Percentiles rank a stretch among this genome's conserved stretches.
Conservation (phyloP, 371 early-diverging fungal genomes). For the Encephalitozoon hellem region DNA sequence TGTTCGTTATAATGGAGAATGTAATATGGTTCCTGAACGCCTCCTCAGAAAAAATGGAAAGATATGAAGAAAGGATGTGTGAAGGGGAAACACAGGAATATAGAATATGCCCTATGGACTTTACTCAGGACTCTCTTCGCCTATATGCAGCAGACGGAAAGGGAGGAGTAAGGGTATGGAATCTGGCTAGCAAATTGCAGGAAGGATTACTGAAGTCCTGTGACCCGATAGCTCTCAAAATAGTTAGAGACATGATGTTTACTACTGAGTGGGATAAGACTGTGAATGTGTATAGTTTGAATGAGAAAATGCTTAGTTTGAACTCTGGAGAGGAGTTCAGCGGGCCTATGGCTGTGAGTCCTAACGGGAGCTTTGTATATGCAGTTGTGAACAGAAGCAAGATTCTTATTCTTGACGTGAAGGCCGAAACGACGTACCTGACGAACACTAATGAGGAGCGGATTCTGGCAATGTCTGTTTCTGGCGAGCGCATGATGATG, state of each 20-base stretch:
- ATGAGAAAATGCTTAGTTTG: neutral
- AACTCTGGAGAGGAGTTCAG: conserved; percentile 10
- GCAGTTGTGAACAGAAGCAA: conserved; percentile 1
- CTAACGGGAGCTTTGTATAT: neutral
- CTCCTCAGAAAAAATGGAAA: neutral
- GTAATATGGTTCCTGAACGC: neutral
- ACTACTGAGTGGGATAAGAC: conserved; percentile 14
- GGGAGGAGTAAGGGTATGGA: conserved; percentile 6
- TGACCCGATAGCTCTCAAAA: conserved; percentile 2
- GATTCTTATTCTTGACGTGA: neutral
- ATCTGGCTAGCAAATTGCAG: neutral
- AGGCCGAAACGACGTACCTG: neutral
- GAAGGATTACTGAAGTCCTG: neutral
- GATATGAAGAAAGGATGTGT: neutral
- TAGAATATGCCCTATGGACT: conserved; percentile 4
- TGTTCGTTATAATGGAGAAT: neutral
- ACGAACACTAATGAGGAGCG: conserved; percentile 2
- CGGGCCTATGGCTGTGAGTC: neutral
- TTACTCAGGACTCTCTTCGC: neutral
- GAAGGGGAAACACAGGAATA: neutral
- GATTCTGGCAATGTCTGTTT: neutral
- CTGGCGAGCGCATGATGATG: neutral
- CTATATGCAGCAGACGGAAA: neutral
- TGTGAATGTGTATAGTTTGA: neutral
- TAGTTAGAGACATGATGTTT: neutral